Percentiles rank a stretch among this genome's conserved stretches.
phyloP scores from a whole-genome alignment of 257 asterid species.

The Coffea eugenioides region DNA sequence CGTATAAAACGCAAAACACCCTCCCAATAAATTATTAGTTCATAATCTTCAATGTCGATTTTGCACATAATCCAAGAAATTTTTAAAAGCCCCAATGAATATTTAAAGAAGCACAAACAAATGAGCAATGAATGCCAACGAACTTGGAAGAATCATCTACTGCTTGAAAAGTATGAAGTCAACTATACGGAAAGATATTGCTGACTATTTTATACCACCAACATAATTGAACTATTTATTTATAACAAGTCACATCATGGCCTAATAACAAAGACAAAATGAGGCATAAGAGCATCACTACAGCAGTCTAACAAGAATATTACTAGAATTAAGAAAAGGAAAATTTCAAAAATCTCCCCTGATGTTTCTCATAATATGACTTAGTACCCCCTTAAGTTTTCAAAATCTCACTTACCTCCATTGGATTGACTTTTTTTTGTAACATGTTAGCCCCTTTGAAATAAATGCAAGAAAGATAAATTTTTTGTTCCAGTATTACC shows the following conservation, averaged over 20 bases:
- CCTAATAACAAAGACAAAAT: slow-evolving; percentile 5
- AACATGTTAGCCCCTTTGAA: too few species aligned
- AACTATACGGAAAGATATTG: not conserved
- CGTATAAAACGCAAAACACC: not conserved
- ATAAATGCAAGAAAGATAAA: too few species aligned
- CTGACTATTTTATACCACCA: not conserved
- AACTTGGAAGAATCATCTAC: not conserved
- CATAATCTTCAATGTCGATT: slow-evolving; percentile 1
- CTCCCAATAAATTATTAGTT: not conserved
- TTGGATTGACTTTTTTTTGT: too few species aligned
- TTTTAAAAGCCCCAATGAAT: not conserved
- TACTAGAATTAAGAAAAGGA: too few species aligned
- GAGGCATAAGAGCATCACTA: not conserved
- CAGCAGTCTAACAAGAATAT: not conserved
- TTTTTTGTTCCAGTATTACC: too few species aligned
- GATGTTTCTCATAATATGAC: too few species aligned
- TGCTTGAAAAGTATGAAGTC: not conserved
- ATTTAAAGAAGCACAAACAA: not conserved
- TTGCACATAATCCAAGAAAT: not conserved
- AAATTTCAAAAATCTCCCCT: too few species aligned
- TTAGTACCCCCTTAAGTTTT: too few species aligned
- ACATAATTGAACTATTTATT: not conserved
- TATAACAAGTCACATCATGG: not conserved
- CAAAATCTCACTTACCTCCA: too few species aligned
- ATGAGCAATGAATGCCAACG: not conserved